phyloP scores from a whole-genome alignment of 2,329 filamentous ascomycete genomes.

The Nannizziopsis barbatae region DNA sequence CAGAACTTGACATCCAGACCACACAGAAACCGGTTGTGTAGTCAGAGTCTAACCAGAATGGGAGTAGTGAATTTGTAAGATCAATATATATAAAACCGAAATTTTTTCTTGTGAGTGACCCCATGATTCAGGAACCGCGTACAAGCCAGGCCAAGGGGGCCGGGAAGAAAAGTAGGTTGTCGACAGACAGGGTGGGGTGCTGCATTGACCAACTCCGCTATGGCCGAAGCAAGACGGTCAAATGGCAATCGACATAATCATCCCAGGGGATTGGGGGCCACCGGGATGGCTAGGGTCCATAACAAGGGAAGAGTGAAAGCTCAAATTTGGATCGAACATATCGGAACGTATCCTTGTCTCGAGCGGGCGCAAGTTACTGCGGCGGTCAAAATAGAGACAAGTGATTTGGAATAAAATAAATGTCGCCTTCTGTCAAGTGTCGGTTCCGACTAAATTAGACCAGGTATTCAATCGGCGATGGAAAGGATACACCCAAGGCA shows the following conservation, averaged over 20 bases:
- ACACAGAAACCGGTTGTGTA: background rate
- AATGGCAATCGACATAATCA: background rate
- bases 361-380: background rate
- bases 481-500: too few species aligned
- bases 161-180: background rate
- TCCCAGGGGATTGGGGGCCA: slow-evolving; percentile 4
- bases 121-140: background rate
- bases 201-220: slow-evolving; percentile 8
- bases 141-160: background rate
- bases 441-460: too few species aligned
- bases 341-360: slow-evolving; percentile 3
- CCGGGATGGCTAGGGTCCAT: background rate
- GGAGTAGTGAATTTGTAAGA: background rate
- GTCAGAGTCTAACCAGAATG: background rate
- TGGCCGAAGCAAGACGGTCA: background rate
- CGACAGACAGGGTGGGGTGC: slow-evolving; percentile 3
- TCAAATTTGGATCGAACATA: slow-evolving; percentile 3
- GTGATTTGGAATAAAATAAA: too few species aligned
- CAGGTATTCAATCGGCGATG: too few species aligned
- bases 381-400: background rate
- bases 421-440: too few species aligned
- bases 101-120: background rate
- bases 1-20: slow-evolving; percentile 3
- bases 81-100: slow-evolving; percentile 9
- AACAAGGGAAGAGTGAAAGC: slow-evolving; percentile 1